Base-by-base conservation (phyloP, 306 rosid genomes). In the Carpinus viminea region DNA sequence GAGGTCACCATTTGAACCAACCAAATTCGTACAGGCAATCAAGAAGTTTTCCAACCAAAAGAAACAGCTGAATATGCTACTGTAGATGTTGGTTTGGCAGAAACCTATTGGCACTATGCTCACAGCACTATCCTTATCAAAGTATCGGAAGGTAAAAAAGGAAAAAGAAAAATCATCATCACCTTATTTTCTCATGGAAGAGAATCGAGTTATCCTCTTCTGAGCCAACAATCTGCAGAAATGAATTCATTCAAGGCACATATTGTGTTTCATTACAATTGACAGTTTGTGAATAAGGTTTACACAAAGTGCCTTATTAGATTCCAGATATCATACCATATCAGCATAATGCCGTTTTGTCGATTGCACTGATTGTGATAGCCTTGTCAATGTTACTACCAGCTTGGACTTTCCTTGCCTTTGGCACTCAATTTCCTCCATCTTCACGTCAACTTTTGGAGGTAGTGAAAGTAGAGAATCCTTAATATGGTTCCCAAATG, bases 171-270 rank as follows among this genome's bases (percentile, higher is more conserved):
- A 10, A 10, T 73, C 61, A 62, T 34, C 73, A 65, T 85, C 85
- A 95, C 98, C 98, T 92, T 81, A 95, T 95, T 84, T 92, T 95
- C 86, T 95, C 98, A 84, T 92, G 95, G 79, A 91, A 95, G 81
- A 88, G 88, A 85, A 91, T 88, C 65, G 55, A 46, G 85, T 90
- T 95, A 83, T 87, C 97, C 87, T 90, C 98, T 86, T 90, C 97
- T 8, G 84, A 76, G 46, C 92, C 97, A 70, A 95, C 79, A 64
- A 92, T 86, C 98, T 95, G 93, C 59, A 46, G 64, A 74, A 82
- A 76, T 80, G 55, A 75, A 76, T 72, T 61, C 74, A 74, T 41
- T 31, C 38, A 16, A 13, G 79, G 60, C 70, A 55, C 48, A 57
- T 13, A 48, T 80, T 74, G 64, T 69, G 65, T 72, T 77, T 43